Evolutionary conservation across 148 eudicot genomes (phyloP), one percentile per base, ranked within the genome.

Genomic region (Nyssa sinensis): DNA sequence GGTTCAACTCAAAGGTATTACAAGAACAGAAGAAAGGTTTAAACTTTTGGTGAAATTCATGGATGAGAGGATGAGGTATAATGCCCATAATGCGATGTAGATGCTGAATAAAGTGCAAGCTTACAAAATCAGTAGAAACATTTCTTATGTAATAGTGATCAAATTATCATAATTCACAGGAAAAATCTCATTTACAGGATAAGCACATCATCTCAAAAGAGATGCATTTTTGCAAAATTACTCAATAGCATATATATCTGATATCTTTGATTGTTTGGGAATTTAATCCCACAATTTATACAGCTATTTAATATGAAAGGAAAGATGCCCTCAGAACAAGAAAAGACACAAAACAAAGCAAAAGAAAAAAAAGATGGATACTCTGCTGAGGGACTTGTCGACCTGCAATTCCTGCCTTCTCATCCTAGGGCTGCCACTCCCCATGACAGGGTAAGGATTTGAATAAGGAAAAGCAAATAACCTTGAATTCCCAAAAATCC

Each of bases 401-500:
- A 44, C 51, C 51, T 44, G 51, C 51, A 44, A 11, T 44, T 44
- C 51, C 51, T 44, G 51, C 51, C 51, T 44, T 44, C 51, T 44
- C 51, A 44, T 44, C 51, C 51, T 44, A 44, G 51, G 51, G 51
- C 51, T 44, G 51, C 78, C 64, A 64, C 47, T 67, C 27, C 80
- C 75, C 28, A 69, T n/a, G 0, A 77, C 60, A 59, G 88, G 81
- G 64, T 89, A 85, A 2, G 91, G 78, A 62, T 61, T 88, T 0
- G 82, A 71, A 44, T 44, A 44, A 24, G 94, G 89, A 75, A 84
- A 85, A 24, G 88, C 70, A 39, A 91, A 78, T 60, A 81, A 67
- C 35, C 80, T 82, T 27, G 86, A 69, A 82, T 82, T 83, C 69
- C 93, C 88, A 67, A 91, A 86, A 74, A 89, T 88, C 82, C 93